Evolutionary conservation across 1,139 yeast species (phyloP).

Genomic region (Protomyces inundatus): DNA sequence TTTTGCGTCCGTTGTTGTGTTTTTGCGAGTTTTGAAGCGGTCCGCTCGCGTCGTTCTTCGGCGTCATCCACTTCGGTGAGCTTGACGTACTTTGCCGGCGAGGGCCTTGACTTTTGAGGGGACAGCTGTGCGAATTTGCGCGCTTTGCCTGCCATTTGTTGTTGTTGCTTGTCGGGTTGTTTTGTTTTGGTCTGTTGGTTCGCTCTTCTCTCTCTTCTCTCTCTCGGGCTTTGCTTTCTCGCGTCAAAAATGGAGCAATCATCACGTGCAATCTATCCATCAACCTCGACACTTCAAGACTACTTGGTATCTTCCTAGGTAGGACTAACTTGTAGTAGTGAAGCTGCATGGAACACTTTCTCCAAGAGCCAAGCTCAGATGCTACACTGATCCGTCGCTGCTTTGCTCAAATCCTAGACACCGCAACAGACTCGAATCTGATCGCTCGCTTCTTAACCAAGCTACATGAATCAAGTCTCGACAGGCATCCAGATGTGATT

Average conservation of each 20-base stretch:
- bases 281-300: no score
- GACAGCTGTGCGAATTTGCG: slow-evolving; percentile 25
- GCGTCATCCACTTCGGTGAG: slow-evolving; percentile 21
- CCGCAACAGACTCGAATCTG: neutral
- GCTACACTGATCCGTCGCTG: neutral
- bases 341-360: slow-evolving; percentile 4
- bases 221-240: neutral
- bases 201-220: neutral
- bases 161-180: neutral
- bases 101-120: slow-evolving; percentile 17
- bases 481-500: slow-evolving; percentile 15
- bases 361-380: neutral
- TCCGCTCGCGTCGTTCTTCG: slow-evolving; percentile 5
- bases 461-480: slow-evolving; percentile 16
- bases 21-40: slow-evolving; percentile 18
- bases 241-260: no score
- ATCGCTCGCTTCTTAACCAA: slow-evolving; percentile 5
- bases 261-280: no score
- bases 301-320: no score
- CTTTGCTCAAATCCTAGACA: slow-evolving; percentile 12
- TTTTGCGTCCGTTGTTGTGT: slow-evolving; percentile 9
- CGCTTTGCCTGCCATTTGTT: slow-evolving; percentile 17
- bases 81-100: slow-evolving; percentile 20
- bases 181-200: neutral
- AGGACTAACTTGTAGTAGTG: no score